These are phyloP conservation scores for Mycogone perniciosa DNA, from an alignment of 2,329 filamentous ascomycete species.

Conservation along the genomic window DNA sequence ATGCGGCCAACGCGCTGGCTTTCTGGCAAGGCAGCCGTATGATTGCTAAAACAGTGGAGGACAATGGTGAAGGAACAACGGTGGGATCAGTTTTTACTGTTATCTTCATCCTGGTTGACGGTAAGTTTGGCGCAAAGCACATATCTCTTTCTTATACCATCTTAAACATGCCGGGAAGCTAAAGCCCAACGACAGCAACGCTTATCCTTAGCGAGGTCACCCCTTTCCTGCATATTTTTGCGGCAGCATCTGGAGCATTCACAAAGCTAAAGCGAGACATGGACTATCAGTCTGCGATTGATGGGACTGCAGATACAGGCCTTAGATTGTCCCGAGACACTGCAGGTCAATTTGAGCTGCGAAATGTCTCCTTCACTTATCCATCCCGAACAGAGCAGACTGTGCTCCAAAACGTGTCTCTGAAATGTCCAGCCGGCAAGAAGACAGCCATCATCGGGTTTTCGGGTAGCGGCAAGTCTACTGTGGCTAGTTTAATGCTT, in stretches of 20 bases:
- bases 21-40: conserved; percentile 57
- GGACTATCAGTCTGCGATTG: conserved; percentile 38
- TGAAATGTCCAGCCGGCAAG: conserved; percentile 45
- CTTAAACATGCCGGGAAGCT: neutral
- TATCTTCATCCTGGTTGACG: conserved; percentile 49
- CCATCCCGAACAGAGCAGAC: conserved; percentile 43
- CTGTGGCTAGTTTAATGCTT: conserved; percentile 58
- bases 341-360: conserved; percentile 20
- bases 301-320: conserved; percentile 26
- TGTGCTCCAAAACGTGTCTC: conserved; percentile 48
- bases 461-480: conserved; percentile 63
- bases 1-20: conserved; percentile 56
- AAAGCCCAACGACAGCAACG: conserved; percentile 31
- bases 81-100: conserved; percentile 48
- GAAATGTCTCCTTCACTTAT: conserved; percentile 33
- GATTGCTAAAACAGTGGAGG: conserved; percentile 24
- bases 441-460: conserved; percentile 64
- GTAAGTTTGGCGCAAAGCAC: conserved; percentile 15
- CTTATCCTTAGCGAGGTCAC: conserved; percentile 54
- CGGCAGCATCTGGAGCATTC: conserved; percentile 47
- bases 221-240: conserved; percentile 52
- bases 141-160: neutral
- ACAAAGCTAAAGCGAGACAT: conserved; percentile 49
- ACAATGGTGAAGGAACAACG: conserved; percentile 29
- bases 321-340: conserved; percentile 31